Conservation (phyloP, 768 basidiomycete species). For the Mycena chlorophos region DNA sequence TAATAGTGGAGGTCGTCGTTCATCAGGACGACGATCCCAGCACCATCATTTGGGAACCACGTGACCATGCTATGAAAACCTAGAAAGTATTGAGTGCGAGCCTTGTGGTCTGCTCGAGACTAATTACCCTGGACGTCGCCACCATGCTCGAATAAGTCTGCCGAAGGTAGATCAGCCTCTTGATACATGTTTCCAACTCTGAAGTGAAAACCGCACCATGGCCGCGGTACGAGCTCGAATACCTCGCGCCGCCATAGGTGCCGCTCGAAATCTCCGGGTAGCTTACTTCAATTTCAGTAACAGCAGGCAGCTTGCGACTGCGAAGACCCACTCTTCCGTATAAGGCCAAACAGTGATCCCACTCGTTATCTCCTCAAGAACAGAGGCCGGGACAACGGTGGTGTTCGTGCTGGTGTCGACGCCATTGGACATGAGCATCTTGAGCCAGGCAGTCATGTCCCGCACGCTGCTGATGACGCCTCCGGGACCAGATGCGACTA, state of each 20-base stretch:
- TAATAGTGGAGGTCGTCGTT: constrained; percentile 26
- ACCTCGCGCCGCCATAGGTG: constrained; percentile 29
- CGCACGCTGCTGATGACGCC: constrained; percentile 26
- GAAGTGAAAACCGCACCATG: constrained; percentile 15
- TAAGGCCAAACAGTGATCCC: constrained; percentile 20
- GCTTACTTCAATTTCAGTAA: neutral
- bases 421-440: constrained; percentile 19
- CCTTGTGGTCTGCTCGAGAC: neutral
- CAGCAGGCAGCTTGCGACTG: no score
- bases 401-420: constrained; percentile 13
- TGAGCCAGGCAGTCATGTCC: constrained; percentile 28
- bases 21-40: constrained; percentile 29
- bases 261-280: constrained; percentile 28
- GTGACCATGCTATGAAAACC: constrained; percentile 24
- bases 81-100: neutral
- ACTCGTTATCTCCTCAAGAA: constrained; percentile 16
- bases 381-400: constrained; percentile 22
- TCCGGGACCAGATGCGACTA: constrained; percentile 23
- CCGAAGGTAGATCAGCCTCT: neutral
- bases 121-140: constrained; percentile 14
- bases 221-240: constrained; percentile 26
- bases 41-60: constrained; percentile 19
- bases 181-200: constrained; percentile 18
- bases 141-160: constrained; percentile 23
- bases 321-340: constrained; percentile 10